Conservation (phyloP, 495 filamentous ascomycete species). For the Immersiella caudata region DNA sequence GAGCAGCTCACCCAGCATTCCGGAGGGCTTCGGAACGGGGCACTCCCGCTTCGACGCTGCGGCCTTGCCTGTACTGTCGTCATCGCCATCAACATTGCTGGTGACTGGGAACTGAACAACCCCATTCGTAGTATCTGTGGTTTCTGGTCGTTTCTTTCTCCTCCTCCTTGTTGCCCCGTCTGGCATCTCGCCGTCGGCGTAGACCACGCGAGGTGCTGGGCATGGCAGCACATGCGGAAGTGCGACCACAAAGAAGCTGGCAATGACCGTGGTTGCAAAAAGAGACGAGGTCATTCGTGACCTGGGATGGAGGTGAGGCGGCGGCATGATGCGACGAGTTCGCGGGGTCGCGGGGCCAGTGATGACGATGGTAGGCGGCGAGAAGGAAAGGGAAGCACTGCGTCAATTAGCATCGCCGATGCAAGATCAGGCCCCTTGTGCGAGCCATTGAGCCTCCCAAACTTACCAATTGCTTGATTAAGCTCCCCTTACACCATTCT, state of each 20-base stretch:
- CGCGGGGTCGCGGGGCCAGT: background rate
- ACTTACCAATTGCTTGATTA: constrained; percentile 20
- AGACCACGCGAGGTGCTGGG: constrained; percentile 75
- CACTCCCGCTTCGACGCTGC: constrained; percentile 59
- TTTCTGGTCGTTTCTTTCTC: constrained; percentile 43
- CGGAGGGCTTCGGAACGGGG: constrained; percentile 82
- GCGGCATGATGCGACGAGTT: constrained; percentile 73
- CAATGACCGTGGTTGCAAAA: constrained; percentile 91
- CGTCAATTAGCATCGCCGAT: constrained; percentile 20
- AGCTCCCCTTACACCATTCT: constrained; percentile 11
- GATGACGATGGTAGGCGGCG: constrained; percentile 7
- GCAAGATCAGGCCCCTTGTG: background rate
- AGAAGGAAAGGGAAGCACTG: constrained; percentile 9
- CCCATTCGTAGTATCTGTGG: constrained; percentile 40
- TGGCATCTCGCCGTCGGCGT: constrained; percentile 67
- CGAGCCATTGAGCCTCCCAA: constrained; percentile 8
- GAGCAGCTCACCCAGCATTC: constrained; percentile 71
- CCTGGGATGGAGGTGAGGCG: constrained; percentile 88
- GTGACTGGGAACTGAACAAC: constrained; percentile 36
- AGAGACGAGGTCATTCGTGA: constrained; percentile 88
- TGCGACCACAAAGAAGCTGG: constrained; percentile 87
- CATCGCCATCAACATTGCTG: constrained; percentile 21
- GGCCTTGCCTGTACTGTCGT: constrained; percentile 14
- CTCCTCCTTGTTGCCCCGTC: constrained; percentile 51
- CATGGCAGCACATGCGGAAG: constrained; percentile 93